Evolutionary conservation across 2,329 filamentous ascomycete species (phyloP), one percentile per base, ranked within the genome.

Genomic region (Keithomyces neogunnii): DNA sequence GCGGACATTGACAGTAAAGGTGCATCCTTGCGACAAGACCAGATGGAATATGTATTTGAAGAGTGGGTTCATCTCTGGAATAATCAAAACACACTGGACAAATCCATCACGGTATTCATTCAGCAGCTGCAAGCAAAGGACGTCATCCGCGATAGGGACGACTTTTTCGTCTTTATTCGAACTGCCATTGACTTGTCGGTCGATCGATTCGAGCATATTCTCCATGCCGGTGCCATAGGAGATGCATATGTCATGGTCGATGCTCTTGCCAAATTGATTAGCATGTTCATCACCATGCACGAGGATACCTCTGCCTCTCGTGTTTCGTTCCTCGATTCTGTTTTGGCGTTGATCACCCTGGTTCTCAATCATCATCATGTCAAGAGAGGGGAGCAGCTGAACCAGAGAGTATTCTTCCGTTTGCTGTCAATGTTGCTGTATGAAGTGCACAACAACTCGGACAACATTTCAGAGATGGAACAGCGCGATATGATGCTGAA

Each of bases 41-140:
- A 96, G 66, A 82, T 95, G 69, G 89, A 95, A 60, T 97, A 99
- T 64, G 79, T 96, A 26, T 96, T 99, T 62, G 90, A 92, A 43
- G 93, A 99, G 70, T 99, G 93, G 93, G 81, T 92, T 31, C 84
- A 86, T 53, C 78, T 96, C 6, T 86, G 79, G 70, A 86, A 86
- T 66, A 88, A 89, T 60, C 79, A 83, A n/a, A 82, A 85, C 58
- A 82, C 85, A 3, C 84, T 85, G 3, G 86, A 89, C 55, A 87
- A 86, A 62, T 80, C 85, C 0, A 76, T 84, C 50, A 73, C 79
- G 5, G 81, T 88, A 2, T 97, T 97, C 67, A 80, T 96, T 45
- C 83, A 86, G 60, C 92, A 97, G 66, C 74, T 97, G 62, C 86
- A 92, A 60, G 77, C 84, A 51, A 80, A 81, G 57, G 80, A 86